Evolutionary conservation across 2,329 filamentous ascomycete genomes (phyloP).

Genomic region (Thermoascus crustaceus): DNA sequence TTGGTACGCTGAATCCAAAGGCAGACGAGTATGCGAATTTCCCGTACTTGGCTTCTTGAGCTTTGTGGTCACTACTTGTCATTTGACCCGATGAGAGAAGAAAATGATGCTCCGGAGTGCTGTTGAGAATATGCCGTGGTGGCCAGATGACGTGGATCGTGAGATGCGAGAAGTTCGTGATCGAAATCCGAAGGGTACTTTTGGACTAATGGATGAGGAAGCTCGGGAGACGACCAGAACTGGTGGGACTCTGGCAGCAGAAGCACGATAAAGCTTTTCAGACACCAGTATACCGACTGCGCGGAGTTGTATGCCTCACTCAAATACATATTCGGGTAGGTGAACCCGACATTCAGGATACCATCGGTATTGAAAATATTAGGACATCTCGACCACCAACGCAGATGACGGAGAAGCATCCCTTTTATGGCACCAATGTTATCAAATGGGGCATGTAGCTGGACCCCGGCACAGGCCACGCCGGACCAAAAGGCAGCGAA

Average conservation of each 20-base stretch:
- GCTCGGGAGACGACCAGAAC: conserved; percentile 65
- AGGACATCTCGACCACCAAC: conserved; percentile 70
- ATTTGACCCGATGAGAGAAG: conserved; percentile 67
- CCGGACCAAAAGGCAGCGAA: conserved; percentile 81
- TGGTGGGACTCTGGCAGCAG: conserved; percentile 61
- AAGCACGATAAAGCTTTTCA: conserved; percentile 66
- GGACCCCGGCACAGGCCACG: conserved; percentile 65
- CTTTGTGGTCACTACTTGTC: conserved; percentile 74
- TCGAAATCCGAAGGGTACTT: no score
- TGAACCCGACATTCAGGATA: conserved; percentile 67
- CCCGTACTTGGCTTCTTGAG: conserved; percentile 74
- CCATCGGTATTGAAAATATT: conserved; percentile 70
- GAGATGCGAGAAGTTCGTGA: no score
- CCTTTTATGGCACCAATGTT: conserved; percentile 70
- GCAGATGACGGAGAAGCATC: conserved; percentile 61
- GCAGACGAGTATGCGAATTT: conserved; percentile 68
- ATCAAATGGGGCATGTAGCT: conserved; percentile 61
- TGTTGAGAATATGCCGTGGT: conserved; percentile 64
- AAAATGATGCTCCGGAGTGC: conserved; percentile 64
- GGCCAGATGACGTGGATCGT: conserved; percentile 57
- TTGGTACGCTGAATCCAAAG: conserved; percentile 70
- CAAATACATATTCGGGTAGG: conserved; percentile 73
- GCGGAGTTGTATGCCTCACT: conserved; percentile 80
- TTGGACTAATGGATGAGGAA: conserved; percentile 51
- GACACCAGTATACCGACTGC: conserved; percentile 66